Percentiles rank a stretch among this genome's conserved stretches.
Conservation (phyloP, 352 stramenopile species). For the Phytophthora pistaciae region DNA sequence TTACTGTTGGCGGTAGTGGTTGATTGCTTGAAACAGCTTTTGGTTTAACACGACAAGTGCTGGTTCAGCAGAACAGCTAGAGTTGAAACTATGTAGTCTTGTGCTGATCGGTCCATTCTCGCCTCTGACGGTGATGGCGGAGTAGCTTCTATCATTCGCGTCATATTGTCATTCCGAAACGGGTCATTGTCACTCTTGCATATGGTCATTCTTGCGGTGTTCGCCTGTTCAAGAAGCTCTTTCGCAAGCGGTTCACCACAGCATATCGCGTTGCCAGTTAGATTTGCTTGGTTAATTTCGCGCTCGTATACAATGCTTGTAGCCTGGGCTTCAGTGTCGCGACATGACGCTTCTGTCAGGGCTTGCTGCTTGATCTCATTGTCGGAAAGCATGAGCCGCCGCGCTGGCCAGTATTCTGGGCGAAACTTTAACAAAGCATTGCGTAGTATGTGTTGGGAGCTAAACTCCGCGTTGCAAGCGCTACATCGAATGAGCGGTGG, state of each 20-base stretch:
- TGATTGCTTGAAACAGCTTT: slow-evolving; percentile 13
- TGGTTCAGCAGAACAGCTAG: slow-evolving; percentile 1
- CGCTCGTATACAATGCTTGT: slow-evolving; percentile 5
- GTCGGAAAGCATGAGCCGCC: background rate
- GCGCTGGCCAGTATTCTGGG: slow-evolving; percentile 7
- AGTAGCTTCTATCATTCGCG: background rate
- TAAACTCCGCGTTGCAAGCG: background rate
- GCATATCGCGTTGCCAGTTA: background rate
- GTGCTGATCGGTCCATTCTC: background rate
- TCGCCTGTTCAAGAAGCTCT: slow-evolving; percentile 1
- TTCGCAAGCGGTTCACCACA: background rate
- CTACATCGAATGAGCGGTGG: slow-evolving; percentile 4
- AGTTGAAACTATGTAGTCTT: slow-evolving; percentile 6
- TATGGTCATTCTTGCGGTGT: background rate
- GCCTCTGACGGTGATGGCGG: background rate
- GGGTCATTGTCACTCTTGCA: slow-evolving; percentile 9
- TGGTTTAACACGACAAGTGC: slow-evolving; percentile 9
- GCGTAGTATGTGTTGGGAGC: slow-evolving; percentile 14
- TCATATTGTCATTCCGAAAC: slow-evolving; percentile 7
- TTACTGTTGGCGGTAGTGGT: background rate
- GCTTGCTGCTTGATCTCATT: slow-evolving; percentile 11
- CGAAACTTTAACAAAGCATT: slow-evolving; percentile 1
- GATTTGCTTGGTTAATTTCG: background rate
- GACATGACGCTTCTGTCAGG: too few relatives aligned
- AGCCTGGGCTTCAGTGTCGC: background rate